Conservation (phyloP, 306 rosid species). For the Sophora flavescens region DNA sequence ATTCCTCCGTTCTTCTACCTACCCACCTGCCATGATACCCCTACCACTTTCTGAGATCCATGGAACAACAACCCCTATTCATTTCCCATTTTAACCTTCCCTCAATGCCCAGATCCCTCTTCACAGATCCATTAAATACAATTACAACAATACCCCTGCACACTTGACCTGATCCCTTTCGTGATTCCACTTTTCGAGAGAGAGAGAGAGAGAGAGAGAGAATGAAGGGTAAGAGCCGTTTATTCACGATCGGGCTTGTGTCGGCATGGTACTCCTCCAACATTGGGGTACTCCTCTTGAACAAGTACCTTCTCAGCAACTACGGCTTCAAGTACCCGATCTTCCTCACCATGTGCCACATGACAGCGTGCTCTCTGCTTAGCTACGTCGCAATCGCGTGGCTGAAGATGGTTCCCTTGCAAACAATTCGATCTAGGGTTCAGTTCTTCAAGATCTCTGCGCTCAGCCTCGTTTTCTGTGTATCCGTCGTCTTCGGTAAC, state of each 20-base stretch:
- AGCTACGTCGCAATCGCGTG: slow-evolving; percentile 97
- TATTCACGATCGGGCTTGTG: slow-evolving; percentile 86
- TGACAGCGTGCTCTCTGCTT: slow-evolving; percentile 94
- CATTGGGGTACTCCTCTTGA: slow-evolving; percentile 90
- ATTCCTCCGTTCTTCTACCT: too few relatives aligned
- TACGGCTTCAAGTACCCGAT: slow-evolving; percentile 99
- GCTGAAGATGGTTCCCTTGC: slow-evolving; percentile 96
- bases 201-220: too few relatives aligned
- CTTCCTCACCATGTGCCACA: slow-evolving; percentile 99
- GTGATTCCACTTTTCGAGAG: too few relatives aligned
- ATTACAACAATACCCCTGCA: slow-evolving; percentile 17
- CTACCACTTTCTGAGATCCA: slow-evolving; percentile 59
- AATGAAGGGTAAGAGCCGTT: slow-evolving; percentile 78
- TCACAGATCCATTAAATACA: slow-evolving; percentile 54
- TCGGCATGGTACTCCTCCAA: slow-evolving; percentile 92
- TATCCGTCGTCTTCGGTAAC: slow-evolving; percentile 97
- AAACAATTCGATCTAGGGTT: slow-evolving; percentile 84
- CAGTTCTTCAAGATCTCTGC: slow-evolving; percentile 93
- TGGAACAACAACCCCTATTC: slow-evolving; percentile 40
- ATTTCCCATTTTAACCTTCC: slow-evolving; percentile 36
- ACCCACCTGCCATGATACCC: too few relatives aligned
- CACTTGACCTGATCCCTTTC: background rate
- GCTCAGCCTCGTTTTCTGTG: slow-evolving; percentile 80
- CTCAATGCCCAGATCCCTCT: slow-evolving; percentile 48
- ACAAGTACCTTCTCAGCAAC: slow-evolving; percentile 93